Evolutionary conservation across 164 flowering plant species (phyloP).

Genomic region (Chloranthus sessilifolius): DNA sequence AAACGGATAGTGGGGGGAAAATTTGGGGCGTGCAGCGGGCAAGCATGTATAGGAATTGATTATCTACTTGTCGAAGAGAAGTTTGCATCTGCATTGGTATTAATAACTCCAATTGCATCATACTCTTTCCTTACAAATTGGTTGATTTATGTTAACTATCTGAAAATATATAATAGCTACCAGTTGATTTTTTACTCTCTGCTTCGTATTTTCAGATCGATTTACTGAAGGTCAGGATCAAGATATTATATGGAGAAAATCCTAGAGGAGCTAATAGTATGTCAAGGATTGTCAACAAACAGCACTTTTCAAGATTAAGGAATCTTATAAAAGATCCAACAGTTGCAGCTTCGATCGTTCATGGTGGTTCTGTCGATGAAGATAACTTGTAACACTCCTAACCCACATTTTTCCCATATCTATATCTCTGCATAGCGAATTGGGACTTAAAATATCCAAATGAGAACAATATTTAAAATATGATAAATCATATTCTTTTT

Average conservation of each 20-base stretch:
- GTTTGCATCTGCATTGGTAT: slow-evolving; percentile 51
- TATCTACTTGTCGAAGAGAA: slow-evolving; percentile 68
- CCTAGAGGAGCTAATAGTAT: slow-evolving; percentile 35
- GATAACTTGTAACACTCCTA: slow-evolving; percentile 40
- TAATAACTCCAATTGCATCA: neutral
- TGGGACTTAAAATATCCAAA: neutral
- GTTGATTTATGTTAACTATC: neutral
- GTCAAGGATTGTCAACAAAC: slow-evolving; percentile 52
- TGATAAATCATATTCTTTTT: neutral
- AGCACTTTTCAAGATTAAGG: slow-evolving; percentile 43
- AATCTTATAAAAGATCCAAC: slow-evolving; percentile 51
- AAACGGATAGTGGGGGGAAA: slow-evolving; percentile 60
- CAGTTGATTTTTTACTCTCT: neutral
- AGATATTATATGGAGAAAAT: slow-evolving; percentile 48
- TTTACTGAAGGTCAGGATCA: slow-evolving; percentile 33
- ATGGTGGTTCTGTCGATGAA: slow-evolving; percentile 72
- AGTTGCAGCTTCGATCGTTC: slow-evolving; percentile 57
- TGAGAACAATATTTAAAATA: neutral
- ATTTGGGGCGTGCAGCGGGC: slow-evolving; percentile 71
- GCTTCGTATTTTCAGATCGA: slow-evolving; percentile 43
- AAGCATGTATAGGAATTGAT: slow-evolving; percentile 73
- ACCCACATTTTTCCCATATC: neutral
- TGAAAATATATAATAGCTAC: too few species aligned
- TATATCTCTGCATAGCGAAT: neutral
- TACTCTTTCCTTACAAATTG: neutral